These are phyloP conservation scores for Sodiomyces alkalinus DNA, from an alignment of 2,329 filamentous ascomycete genomes.

Conservation along the genomic window DNA sequence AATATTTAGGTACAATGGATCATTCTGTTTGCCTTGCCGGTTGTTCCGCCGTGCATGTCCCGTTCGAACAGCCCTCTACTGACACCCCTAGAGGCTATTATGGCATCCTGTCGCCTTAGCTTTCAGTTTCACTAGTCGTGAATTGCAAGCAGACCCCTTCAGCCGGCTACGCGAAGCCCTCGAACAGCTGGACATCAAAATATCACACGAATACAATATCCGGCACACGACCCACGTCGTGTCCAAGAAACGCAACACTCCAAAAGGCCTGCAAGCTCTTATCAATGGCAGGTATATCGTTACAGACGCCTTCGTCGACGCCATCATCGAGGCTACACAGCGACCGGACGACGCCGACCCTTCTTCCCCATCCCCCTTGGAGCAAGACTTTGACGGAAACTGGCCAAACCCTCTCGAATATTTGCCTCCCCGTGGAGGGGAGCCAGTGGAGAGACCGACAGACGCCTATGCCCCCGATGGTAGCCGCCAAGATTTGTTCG, in stretches of 20 bases:
- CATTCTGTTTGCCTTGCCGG: too few species aligned
- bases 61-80: conserved; percentile 4
- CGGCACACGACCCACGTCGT: conserved; percentile 74
- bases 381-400: conserved; percentile 60
- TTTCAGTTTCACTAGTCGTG: conserved; percentile 61
- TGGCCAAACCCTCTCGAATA: conserved; percentile 66
- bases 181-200: conserved; percentile 81
- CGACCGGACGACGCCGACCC: conserved; percentile 29
- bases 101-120: conserved; percentile 75
- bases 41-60: too few species aligned
- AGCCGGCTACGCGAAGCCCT: conserved; percentile 47
- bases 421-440: conserved; percentile 60
- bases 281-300: conserved; percentile 72
- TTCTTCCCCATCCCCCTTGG: conserved; percentile 41
- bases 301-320: conserved; percentile 55
- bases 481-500: conserved; percentile 56
- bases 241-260: conserved; percentile 76
- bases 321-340: conserved; percentile 46
- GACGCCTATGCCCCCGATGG: conserved; percentile 59
- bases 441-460: conserved; percentile 53
- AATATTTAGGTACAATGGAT: conserved; percentile 42
- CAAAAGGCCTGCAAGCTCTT: conserved; percentile 73
- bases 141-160: conserved; percentile 52
- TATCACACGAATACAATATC: conserved; percentile 55
- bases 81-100: conserved; percentile 44